Percentiles rank a stretch among this genome's conserved stretches.
These are phyloP conservation scores for Mycena rosella DNA, from an alignment of 768 basidiomycete species.

Conservation along the genomic window DNA sequence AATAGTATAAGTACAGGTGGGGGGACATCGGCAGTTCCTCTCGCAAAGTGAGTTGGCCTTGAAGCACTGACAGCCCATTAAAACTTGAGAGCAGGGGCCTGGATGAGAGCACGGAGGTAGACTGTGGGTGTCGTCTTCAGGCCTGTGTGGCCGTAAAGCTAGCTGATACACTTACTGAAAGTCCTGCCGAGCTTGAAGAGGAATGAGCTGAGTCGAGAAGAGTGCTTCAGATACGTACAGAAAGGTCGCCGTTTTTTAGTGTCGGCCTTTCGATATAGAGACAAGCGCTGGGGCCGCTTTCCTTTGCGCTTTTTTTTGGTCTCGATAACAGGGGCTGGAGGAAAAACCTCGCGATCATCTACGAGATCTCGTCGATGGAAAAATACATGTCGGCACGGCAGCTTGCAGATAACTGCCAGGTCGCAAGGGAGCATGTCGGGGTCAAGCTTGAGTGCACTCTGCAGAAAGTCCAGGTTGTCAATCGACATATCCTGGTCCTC, in stretches of 20 bases:
- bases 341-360: background rate
- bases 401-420: slow-evolving; percentile 60
- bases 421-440: slow-evolving; percentile 65
- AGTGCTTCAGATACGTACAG: background rate
- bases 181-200: background rate
- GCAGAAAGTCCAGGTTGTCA: slow-evolving; percentile 44
- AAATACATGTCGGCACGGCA: slow-evolving; percentile 58
- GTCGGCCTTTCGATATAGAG: background rate
- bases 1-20: slow-evolving; percentile 50
- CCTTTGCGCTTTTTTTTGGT: background rate
- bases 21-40: slow-evolving; percentile 60
- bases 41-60: slow-evolving; percentile 56
- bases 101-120: slow-evolving; percentile 50
- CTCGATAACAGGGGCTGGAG: background rate
- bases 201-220: background rate
- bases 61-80: slow-evolving; percentile 59
- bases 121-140: background rate
- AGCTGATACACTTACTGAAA: slow-evolving; percentile 1
- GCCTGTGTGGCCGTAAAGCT: slow-evolving; percentile 44
- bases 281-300: background rate
- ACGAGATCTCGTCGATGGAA: slow-evolving; percentile 15
- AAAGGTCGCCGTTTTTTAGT: background rate
- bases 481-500: slow-evolving; percentile 6
- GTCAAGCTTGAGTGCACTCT: slow-evolving; percentile 54
- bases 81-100: slow-evolving; percentile 57